Evolutionary conservation across 371 early-diverging fungal species (phyloP).

Genomic region (Haplosporangium sp.): DNA sequence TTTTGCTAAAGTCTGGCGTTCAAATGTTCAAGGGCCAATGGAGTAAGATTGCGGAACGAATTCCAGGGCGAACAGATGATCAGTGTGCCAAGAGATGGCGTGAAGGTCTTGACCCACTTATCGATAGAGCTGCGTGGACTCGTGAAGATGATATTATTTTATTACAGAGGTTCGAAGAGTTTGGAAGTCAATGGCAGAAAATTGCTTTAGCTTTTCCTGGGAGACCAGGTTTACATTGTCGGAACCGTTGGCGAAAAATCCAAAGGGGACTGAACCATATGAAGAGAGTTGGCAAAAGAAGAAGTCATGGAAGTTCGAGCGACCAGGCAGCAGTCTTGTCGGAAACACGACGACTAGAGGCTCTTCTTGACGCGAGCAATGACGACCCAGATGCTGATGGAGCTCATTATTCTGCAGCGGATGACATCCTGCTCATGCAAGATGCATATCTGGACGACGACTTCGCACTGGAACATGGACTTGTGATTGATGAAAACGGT

Average conservation of each 20-base stretch:
- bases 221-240: slow-evolving; percentile 83
- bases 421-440: slow-evolving; percentile 26
- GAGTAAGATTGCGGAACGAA: slow-evolving; percentile 83
- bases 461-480: slow-evolving; percentile 54
- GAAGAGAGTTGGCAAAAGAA: slow-evolving; percentile 58
- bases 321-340: slow-evolving; percentile 27
- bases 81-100: slow-evolving; percentile 89
- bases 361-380: slow-evolving; percentile 75
- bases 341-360: slow-evolving; percentile 27
- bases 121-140: slow-evolving; percentile 84
- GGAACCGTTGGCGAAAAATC: slow-evolving; percentile 85
- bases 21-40: slow-evolving; percentile 77
- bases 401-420: slow-evolving; percentile 67
- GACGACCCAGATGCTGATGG: slow-evolving; percentile 90
- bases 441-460: slow-evolving; percentile 36
- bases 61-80: slow-evolving; percentile 84
- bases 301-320: slow-evolving; percentile 23
- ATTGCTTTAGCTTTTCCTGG: slow-evolving; percentile 82
- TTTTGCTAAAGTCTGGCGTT: slow-evolving; percentile 75
- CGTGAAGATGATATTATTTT: slow-evolving; percentile 77
- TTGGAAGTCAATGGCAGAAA: slow-evolving; percentile 87
- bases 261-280: slow-evolving; percentile 71
- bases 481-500: slow-evolving; percentile 9
- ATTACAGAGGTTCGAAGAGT: slow-evolving; percentile 72
- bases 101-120: slow-evolving; percentile 81